Evolutionary conservation across 108 stramenopile species (phyloP).

Genomic region (Nitzschia putrida): DNA sequence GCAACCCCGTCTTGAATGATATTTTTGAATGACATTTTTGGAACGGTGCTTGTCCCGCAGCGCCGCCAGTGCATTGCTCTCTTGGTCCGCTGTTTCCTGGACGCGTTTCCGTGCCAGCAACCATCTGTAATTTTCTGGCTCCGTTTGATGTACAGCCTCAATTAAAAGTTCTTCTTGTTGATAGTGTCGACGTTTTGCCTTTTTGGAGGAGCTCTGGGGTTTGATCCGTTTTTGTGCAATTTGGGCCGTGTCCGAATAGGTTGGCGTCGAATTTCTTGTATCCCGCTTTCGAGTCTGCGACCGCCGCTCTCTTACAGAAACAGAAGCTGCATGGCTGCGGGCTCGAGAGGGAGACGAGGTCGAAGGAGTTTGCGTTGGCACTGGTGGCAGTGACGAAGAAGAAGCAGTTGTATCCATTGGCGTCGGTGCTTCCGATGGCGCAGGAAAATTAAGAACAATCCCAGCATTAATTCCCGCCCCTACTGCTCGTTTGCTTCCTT

Average conservation of each 20-base stretch:
- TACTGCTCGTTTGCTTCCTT: slow-evolving; percentile 36
- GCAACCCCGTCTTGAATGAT: slow-evolving; percentile 70
- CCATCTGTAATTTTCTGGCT: slow-evolving; percentile 79
- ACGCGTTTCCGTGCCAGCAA: slow-evolving; percentile 61
- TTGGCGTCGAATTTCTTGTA: slow-evolving; percentile 14
- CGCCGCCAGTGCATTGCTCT: slow-evolving; percentile 21
- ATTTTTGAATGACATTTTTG: slow-evolving; percentile 51
- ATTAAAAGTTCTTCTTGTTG: slow-evolving; percentile 84
- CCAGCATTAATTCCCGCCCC: slow-evolving; percentile 81
- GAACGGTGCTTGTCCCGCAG: slow-evolving; percentile 29
- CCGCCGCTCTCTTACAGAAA: slow-evolving; percentile 23
- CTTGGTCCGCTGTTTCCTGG: slow-evolving; percentile 46
- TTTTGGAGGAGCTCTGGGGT: slow-evolving; percentile 13
- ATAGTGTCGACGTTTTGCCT: slow-evolving; percentile 42
- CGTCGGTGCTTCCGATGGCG: not conserved
- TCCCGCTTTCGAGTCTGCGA: slow-evolving; percentile 22
- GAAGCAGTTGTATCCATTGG: slow-evolving; percentile 1
- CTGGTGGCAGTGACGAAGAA: not conserved
- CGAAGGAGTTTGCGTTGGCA: not conserved
- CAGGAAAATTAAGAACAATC: slow-evolving; percentile 77
- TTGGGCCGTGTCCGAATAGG: slow-evolving; percentile 6
- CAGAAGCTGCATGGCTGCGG: slow-evolving; percentile 11
- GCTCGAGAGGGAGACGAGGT: slow-evolving; percentile 2
- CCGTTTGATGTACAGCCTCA: slow-evolving; percentile 74
- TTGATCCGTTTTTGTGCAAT: slow-evolving; percentile 19